Evolutionary conservation across 495 filamentous ascomycete genomes (phyloP), one percentile per base, ranked within the genome.

Genomic region (Cercophora scortea): DNA sequence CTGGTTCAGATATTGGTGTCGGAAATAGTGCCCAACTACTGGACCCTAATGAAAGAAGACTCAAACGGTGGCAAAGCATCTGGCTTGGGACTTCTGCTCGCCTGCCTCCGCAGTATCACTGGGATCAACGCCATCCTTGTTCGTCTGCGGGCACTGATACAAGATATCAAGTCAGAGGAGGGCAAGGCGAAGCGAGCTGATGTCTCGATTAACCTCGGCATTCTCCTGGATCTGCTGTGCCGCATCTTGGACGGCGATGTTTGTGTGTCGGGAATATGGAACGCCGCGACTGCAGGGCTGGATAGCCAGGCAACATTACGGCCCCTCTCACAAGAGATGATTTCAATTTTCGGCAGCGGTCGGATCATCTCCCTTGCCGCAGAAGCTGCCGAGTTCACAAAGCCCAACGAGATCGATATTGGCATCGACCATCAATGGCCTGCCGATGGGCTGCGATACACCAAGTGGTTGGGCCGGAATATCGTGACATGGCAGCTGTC

Each of bases 11-110:
- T 75, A 9, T 68, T 96, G 57, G 80, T 89, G 51, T 80, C 71
- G 36, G 79, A 79, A 36, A 87, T 84, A 39, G 72, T 91, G 6
- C 85, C 87, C 6, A 83, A 88, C 57, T 89, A 87, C 65, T 96
- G 90, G 90, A 52, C 69, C n/a, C 55, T 78, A 32, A 56, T 89
- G 32, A 66, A 74, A 50, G 69, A 75, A 54, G 72, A 73, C 49
- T 70, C 69, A 12, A 58, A 48, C 10, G 46, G 60, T 33, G 35
- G 41, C 18, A 51, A 53, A 32, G 52, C 53, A 13, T 57, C 59
- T 0, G 66, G 67, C 1, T 45, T 73, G 8, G 60, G 56, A 13
- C 61, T 79, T 5, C 64, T 98, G 12, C 50, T 88, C 7, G 69
- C 71, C 61, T 91, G 86, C 61, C 71, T 98, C 2, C 76, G 76